Evolutionary conservation across 345 rosid genomes (phyloP), one percentile per base, ranked within the genome.

Genomic region (Brassica rapa): DNA sequence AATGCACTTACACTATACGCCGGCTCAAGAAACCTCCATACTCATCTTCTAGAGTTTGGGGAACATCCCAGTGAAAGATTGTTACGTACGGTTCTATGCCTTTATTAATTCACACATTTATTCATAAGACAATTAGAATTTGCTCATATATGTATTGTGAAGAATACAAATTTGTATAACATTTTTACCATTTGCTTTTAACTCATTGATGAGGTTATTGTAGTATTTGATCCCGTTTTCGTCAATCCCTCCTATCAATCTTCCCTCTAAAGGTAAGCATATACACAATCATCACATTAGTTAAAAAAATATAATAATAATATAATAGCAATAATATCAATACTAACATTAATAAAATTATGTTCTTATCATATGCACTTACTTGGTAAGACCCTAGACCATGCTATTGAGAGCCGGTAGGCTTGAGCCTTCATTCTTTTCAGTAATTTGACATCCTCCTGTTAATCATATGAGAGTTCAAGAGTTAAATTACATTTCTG

Each of bases 331-430:
- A 35, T 35, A 6, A 12, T 41, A 1, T 6, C 0, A 14, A 41
- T 25, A 60, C 6, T 2, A 15, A 29, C 46, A 39, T 9, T 1
- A 23, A 8, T 12, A 32, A 62, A 51, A 5, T 51, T 51, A 0
- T 14, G 56, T 4, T 51, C 21, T 51, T 9, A 43, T 43, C n/a
- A 9, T 11, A 14, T 46, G 53, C 15, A 46, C 53, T 8, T 53
- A 53, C 59, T 53, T 16, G 88, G 87, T 14, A 84, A 30, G n/a
- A 87, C 29, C 73, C 90, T 77, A 6, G 85, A 33, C 88, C 90
- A 87, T 30, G 87, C 86, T 27, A 87, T 83, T 8, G 86, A 87
- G 80, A 87, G 81, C 77, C 87, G 85, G 74, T 75, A 83, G 6
- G 81, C 79, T 66, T 87, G 84, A 16, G 71, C 60, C 0, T 86